phyloP scores from a whole-genome alignment of 2,329 filamentous ascomycete genomes.

The Fusarium tupiense region DNA sequence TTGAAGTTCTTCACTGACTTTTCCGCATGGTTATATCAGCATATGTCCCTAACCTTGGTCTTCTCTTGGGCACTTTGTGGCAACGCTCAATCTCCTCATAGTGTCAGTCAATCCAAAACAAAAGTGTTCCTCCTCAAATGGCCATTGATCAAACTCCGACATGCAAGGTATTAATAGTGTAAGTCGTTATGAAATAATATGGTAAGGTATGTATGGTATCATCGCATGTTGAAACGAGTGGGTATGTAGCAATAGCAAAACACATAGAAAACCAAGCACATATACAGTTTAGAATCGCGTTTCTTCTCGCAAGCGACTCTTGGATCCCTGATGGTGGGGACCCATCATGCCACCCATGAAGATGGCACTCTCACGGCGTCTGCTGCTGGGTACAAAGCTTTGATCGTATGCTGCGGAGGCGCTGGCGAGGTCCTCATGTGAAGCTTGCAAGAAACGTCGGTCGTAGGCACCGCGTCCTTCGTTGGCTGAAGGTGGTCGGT shows the following conservation, averaged over 20 bases:
- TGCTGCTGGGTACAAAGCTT: conserved; percentile 55
- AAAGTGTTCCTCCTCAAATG: conserved; percentile 15
- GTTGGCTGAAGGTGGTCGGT: conserved; percentile 43
- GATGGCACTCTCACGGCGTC: conserved; percentile 69
- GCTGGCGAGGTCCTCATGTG: conserved; percentile 38
- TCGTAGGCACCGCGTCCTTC: conserved; percentile 50
- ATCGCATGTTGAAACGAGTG: conserved; percentile 46
- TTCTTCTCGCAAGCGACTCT: conserved; percentile 65
- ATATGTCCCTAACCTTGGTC: neutral
- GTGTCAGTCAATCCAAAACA: conserved; percentile 8
- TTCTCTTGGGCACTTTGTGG: neutral
- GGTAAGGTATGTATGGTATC: conserved; percentile 40
- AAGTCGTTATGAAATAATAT: conserved; percentile 37
- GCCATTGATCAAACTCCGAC: conserved; percentile 15
- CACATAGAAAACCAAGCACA: conserved; percentile 35
- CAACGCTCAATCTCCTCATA: neutral
- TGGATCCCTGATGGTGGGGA: conserved; percentile 60
- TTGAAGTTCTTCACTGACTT: neutral
- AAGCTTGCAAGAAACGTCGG: conserved; percentile 48
- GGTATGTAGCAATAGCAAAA: conserved; percentile 45
- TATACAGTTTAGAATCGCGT: conserved; percentile 55
- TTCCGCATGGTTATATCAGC: neutral
- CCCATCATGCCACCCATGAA: conserved; percentile 61
- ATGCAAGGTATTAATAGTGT: conserved; percentile 39
- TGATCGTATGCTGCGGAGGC: conserved; percentile 49